Conservation (phyloP, 2,329 filamentous ascomycete species). For the Penicillium aurantiogriseum region DNA sequence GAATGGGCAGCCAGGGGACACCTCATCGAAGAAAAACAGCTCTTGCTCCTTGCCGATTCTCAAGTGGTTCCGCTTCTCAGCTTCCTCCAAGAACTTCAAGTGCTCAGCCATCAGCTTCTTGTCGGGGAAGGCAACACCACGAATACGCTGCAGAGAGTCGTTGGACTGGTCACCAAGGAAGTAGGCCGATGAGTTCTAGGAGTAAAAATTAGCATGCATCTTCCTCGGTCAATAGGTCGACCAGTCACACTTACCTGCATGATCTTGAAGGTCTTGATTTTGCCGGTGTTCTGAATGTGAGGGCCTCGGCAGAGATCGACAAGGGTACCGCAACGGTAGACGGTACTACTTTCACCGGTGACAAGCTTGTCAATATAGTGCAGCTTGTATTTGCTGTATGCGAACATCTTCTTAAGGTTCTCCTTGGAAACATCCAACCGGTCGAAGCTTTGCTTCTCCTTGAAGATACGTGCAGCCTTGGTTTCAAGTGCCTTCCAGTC, state of each 20-base stretch:
- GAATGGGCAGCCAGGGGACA: constrained; percentile 90
- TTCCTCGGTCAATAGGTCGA: neutral
- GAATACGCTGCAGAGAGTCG: constrained; percentile 93
- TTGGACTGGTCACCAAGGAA: constrained; percentile 93
- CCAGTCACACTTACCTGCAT: constrained; percentile 61
- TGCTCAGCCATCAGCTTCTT: constrained; percentile 94
- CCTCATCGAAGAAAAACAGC: constrained; percentile 93
- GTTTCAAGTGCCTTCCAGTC: constrained; percentile 86
- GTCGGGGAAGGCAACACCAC: constrained; percentile 94
- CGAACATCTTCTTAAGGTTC: constrained; percentile 91
- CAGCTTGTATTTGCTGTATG: constrained; percentile 97
- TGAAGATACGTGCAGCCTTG: constrained; percentile 78
- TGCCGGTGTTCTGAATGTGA: constrained; percentile 88
- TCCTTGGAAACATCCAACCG: constrained; percentile 85
- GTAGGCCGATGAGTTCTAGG: constrained; percentile 72
- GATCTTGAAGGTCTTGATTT: constrained; percentile 92
- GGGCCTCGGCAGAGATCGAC: constrained; percentile 95
- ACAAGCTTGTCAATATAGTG: constrained; percentile 96
- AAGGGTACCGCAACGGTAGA: constrained; percentile 88
- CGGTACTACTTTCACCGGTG: constrained; percentile 86
- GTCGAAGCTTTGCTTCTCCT: constrained; percentile 95
- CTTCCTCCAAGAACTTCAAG: constrained; percentile 92
- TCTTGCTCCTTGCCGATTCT: constrained; percentile 94
- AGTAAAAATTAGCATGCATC: neutral
- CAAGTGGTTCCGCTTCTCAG: constrained; percentile 94